Conservation (phyloP, 768 basidiomycete genomes). For the Amyloporia xantha region DNA sequence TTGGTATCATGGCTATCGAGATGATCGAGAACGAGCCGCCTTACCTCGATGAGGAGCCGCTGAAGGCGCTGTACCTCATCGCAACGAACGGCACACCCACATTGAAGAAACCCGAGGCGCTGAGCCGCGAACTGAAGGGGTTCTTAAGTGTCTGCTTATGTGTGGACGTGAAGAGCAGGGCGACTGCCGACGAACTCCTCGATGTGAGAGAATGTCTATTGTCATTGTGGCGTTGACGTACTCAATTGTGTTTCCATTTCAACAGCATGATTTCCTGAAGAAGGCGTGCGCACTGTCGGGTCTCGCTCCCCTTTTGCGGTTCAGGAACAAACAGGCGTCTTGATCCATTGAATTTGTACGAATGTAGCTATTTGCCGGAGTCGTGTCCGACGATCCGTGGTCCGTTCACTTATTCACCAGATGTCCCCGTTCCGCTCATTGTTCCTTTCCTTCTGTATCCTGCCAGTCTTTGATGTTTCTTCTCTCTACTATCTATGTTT, state of each 20-base stretch:
- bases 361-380: slow-evolving; percentile 1
- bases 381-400: slow-evolving; percentile 1
- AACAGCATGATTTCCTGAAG: slow-evolving; percentile 88
- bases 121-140: slow-evolving; percentile 89
- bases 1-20: slow-evolving; percentile 98
- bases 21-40: slow-evolving; percentile 99
- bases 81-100: slow-evolving; percentile 99
- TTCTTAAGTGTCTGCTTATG: slow-evolving; percentile 98
- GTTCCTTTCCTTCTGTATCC: slow-evolving; percentile 6
- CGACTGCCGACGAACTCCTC: slow-evolving; percentile 81
- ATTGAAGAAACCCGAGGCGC: slow-evolving; percentile 88
- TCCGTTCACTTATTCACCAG: slow-evolving; percentile 1
- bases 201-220: slow-evolving; percentile 45
- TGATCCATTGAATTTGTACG: slow-evolving; percentile 14
- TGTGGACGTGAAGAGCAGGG: slow-evolving; percentile 91
- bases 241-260: slow-evolving; percentile 6
- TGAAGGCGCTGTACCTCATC: slow-evolving; percentile 91
- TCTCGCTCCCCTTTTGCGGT: slow-evolving; percentile 79
- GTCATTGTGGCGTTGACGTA: slow-evolving; percentile 1
- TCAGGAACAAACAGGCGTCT: slow-evolving; percentile 57
- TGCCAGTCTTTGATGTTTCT: slow-evolving; percentile 5
- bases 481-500: slow-evolving; percentile 4
- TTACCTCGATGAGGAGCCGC: slow-evolving; percentile 90
- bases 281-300: slow-evolving; percentile 80
- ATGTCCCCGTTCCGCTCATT: slow-evolving; percentile 1